Percentiles rank a stretch among this genome's conserved stretches.
Conservation (phyloP, 1,139 yeast species). For the Magnusiomyces tetraspermus region DNA sequence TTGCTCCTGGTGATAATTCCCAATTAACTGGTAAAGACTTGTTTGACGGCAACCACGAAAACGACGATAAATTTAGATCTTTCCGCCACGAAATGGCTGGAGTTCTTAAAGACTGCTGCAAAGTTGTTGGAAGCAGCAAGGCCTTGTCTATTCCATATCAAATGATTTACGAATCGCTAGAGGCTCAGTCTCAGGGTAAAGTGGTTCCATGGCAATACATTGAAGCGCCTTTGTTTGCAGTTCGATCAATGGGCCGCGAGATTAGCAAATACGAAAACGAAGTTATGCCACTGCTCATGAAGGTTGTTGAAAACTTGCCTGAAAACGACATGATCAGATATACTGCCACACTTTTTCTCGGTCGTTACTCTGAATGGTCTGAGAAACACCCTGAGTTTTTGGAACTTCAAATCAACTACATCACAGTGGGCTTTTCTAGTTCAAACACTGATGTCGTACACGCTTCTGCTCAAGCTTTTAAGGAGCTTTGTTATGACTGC, state of each 20-base stretch:
- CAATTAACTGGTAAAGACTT: conserved; percentile 26
- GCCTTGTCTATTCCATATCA: conserved; percentile 59
- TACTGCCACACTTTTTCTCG: conserved; percentile 86
- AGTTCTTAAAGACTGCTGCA: conserved; percentile 88
- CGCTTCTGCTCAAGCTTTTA: conserved; percentile 89
- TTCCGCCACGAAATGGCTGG: conserved; percentile 97
- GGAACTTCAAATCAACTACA: conserved; percentile 76
- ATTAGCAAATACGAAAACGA: conserved; percentile 59
- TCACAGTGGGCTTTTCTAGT: conserved; percentile 61
- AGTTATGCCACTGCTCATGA: conserved; percentile 73
- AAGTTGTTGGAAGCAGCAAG: conserved; percentile 66
- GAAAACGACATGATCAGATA: conserved; percentile 82
- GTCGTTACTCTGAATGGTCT: conserved; percentile 95
- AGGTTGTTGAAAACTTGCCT: conserved; percentile 57
- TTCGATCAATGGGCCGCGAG: conserved; percentile 93
- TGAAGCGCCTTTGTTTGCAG: conserved; percentile 83
- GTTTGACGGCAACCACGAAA: conserved; percentile 60
- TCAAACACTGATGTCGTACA: conserved; percentile 48
- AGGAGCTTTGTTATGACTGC: conserved; percentile 93
- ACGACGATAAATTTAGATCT: conserved; percentile 85
- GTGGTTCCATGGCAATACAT: conserved; percentile 63
- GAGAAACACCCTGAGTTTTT: conserved; percentile 71
- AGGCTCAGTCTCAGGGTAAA: conserved; percentile 25
- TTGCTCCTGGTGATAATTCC: conserved; percentile 33
- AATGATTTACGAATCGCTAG: conserved; percentile 39